A percentile compares a stretch with the other conserved stretches of the same genome.
These are phyloP conservation scores for Exophiala xenobiotica DNA, from an alignment of 2,329 filamentous ascomycete genomes.

Conservation along the genomic window DNA sequence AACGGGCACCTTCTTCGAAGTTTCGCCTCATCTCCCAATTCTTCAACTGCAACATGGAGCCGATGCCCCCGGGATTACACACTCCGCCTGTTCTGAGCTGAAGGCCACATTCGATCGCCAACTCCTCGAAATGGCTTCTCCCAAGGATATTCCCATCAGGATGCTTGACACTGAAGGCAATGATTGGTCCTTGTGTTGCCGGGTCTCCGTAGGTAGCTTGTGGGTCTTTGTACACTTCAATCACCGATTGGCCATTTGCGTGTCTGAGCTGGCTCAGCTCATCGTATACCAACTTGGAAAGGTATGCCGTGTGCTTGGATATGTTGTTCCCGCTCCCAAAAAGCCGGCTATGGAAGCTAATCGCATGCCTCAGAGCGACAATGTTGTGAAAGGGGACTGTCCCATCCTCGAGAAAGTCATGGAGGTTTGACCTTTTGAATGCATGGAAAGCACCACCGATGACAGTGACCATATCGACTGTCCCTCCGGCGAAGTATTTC, in stretches of 20 bases:
- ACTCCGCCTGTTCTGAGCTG: slow-evolving; percentile 61
- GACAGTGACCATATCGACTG: slow-evolving; percentile 76
- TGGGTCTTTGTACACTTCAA: slow-evolving; percentile 57
- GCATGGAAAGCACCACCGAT: slow-evolving; percentile 78
- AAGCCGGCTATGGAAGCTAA: slow-evolving; percentile 65
- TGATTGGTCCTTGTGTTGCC: slow-evolving; percentile 63
- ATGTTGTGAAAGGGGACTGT: slow-evolving; percentile 87
- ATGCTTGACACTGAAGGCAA: slow-evolving; percentile 63
- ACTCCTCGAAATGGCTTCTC: slow-evolving; percentile 59
- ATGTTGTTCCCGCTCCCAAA: slow-evolving; percentile 70
- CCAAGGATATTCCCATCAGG: slow-evolving; percentile 55
- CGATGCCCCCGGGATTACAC: slow-evolving; percentile 64
- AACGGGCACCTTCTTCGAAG: slow-evolving; percentile 79
- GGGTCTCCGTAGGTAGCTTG: slow-evolving; percentile 53
- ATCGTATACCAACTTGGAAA: slow-evolving; percentile 59
- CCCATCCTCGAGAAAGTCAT: slow-evolving; percentile 66
- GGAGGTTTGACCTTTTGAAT: slow-evolving; percentile 65
- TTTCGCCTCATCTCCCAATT: slow-evolving; percentile 81
- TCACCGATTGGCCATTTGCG: slow-evolving; percentile 52
- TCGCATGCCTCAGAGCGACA: slow-evolving; percentile 72
- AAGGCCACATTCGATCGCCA: slow-evolving; percentile 56
- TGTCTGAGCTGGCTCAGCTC: slow-evolving; percentile 52
- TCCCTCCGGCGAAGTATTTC: slow-evolving; percentile 68
- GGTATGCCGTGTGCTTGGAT: slow-evolving; percentile 66
- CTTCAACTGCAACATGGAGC: slow-evolving; percentile 67